Percentiles rank a stretch among this genome's conserved stretches.
These are phyloP conservation scores for Trichosporon coremiiforme DNA, from an alignment of 1,284 basidiomycete genomes.

Conservation along the genomic window DNA sequence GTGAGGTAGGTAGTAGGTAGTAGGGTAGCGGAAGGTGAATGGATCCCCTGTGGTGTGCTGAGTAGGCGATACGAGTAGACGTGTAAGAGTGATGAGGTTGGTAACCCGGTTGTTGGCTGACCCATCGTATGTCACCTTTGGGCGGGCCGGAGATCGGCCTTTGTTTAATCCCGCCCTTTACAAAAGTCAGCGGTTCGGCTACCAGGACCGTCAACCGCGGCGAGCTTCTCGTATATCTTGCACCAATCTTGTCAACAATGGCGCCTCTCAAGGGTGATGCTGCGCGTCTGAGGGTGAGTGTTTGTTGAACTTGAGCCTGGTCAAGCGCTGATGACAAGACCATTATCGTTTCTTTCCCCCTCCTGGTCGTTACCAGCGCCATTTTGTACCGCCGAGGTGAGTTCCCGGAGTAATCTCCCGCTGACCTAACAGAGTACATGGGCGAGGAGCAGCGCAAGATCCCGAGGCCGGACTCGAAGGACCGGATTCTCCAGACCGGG, in stretches of 20 bases:
- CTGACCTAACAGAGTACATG: conserved; percentile 38
- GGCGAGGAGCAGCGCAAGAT: conserved; percentile 51
- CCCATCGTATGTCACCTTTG: neutral
- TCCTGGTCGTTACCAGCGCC: conserved; percentile 51
- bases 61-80: conserved; percentile 13
- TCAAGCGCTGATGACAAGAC: conserved; percentile 34
- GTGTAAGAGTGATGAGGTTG: neutral
- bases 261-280: conserved; percentile 44
- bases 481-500: conserved; percentile 22
- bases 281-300: conserved; percentile 45
- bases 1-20: conserved; percentile 12
- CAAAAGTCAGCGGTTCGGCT: conserved; percentile 2
- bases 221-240: neutral
- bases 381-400: conserved; percentile 53
- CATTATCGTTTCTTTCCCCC: conserved; percentile 53
- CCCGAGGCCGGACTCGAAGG: conserved; percentile 33
- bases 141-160: neutral
- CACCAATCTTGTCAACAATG: conserved; percentile 27
- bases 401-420: conserved; percentile 10
- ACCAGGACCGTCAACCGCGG: neutral
- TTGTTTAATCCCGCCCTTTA: neutral
- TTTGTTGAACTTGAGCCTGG: neutral
- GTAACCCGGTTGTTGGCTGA: neutral
- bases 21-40: conserved; percentile 7
- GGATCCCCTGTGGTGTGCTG: neutral